phyloP scores from a whole-genome alignment of 2,329 filamentous ascomycete genomes.

The Microsporum audouinii region DNA sequence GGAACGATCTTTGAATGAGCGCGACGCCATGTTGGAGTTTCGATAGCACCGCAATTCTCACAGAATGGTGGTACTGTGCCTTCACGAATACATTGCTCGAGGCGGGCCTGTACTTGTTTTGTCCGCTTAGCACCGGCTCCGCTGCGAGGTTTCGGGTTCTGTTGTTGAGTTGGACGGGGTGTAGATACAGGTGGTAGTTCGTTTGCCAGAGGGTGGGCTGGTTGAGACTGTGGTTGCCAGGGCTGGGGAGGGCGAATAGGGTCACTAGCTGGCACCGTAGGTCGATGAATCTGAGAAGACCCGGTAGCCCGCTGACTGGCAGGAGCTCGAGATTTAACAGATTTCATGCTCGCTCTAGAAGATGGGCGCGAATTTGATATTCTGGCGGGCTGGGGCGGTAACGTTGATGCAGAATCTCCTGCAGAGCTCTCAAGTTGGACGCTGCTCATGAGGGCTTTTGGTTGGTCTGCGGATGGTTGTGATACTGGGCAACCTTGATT shows the following conservation, averaged over 20 bases:
- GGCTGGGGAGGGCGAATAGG: constrained; percentile 19
- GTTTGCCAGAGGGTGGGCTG: constrained; percentile 36
- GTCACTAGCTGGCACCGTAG: constrained; percentile 9
- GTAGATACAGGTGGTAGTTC: constrained; percentile 34
- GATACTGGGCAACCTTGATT: not conserved
- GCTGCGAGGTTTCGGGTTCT: constrained; percentile 33
- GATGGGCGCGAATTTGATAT: constrained; percentile 26
- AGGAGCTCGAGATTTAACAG: constrained; percentile 26
- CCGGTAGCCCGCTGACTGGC: constrained; percentile 9
- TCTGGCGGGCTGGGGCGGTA: constrained; percentile 21
- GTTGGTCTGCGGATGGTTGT: not conserved
- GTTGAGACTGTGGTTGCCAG: constrained; percentile 30
- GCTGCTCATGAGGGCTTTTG: constrained; percentile 9
- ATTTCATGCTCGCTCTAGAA: constrained; percentile 27
- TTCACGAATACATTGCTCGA: constrained; percentile 52
- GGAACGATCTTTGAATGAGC: constrained; percentile 69
- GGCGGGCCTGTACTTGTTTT: constrained; percentile 49
- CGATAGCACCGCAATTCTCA: constrained; percentile 84
- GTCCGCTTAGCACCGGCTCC: constrained; percentile 52
- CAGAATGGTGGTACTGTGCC: constrained; percentile 84
- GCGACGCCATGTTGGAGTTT: constrained; percentile 93
- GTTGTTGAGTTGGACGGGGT: constrained; percentile 21
- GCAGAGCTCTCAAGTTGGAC: constrained; percentile 14
- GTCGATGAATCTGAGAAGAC: not conserved
- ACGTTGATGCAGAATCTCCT: constrained; percentile 17